phyloP scores from a whole-genome alignment of 2,329 filamentous ascomycete species.

The Mycocentrospora acerina region DNA sequence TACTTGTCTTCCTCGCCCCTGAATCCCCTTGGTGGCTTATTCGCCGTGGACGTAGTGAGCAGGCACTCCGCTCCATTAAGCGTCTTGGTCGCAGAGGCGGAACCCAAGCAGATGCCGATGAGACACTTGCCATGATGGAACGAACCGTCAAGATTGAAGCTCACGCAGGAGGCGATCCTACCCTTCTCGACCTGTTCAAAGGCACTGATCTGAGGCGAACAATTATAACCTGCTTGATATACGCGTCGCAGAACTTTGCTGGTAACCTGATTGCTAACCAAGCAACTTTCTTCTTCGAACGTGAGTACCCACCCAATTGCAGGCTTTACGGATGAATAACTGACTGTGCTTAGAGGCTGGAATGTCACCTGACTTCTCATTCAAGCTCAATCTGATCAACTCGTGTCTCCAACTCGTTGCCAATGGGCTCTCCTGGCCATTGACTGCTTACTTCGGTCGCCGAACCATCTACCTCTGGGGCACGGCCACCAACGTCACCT shows the following conservation, averaged over 20 bases:
- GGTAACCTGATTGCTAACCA: slow-evolving; percentile 65
- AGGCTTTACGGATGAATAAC: slow-evolving; percentile 17
- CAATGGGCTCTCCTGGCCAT: slow-evolving; percentile 66
- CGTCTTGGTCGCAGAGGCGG: slow-evolving; percentile 51
- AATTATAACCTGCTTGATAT: slow-evolving; percentile 57
- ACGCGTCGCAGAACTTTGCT: slow-evolving; percentile 60
- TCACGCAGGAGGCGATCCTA: slow-evolving; percentile 48
- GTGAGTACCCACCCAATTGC: slow-evolving; percentile 36
- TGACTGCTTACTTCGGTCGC: slow-evolving; percentile 64
- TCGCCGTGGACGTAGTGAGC: slow-evolving; percentile 42
- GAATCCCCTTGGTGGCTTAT: slow-evolving; percentile 42
- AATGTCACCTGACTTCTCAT: slow-evolving; percentile 56
- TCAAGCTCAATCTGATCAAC: slow-evolving; percentile 64
- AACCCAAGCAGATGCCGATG: slow-evolving; percentile 38
- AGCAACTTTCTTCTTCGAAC: slow-evolving; percentile 62
- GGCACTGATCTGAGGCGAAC: slow-evolving; percentile 58
- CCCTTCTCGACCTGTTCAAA: slow-evolving; percentile 54
- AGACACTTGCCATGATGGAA: slow-evolving; percentile 60
- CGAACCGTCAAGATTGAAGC: slow-evolving; percentile 57
- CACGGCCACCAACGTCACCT: slow-evolving; percentile 52
- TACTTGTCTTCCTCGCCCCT: slow-evolving; percentile 50
- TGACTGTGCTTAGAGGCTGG: slow-evolving; percentile 56
- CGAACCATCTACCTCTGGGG: slow-evolving; percentile 65
- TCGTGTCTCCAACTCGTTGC: slow-evolving; percentile 62
- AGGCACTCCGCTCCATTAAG: slow-evolving; percentile 50